Conservation (phyloP, 257 asterid species). For the Ilex asprella region DNA sequence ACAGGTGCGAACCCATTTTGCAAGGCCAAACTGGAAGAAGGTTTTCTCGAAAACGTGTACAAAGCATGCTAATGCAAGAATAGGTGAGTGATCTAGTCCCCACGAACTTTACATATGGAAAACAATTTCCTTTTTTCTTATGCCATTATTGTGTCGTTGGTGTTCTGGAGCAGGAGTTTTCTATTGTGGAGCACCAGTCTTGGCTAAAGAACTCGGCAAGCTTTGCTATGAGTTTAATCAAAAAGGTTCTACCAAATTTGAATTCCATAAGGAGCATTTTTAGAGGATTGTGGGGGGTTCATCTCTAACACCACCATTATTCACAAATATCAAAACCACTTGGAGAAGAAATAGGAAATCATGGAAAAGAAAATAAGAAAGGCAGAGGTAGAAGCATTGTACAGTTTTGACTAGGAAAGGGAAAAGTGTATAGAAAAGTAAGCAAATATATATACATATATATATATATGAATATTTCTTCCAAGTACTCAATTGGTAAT, state of each 20-base stretch:
- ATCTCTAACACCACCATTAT: neutral
- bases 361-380: neutral
- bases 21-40: conserved; percentile 96
- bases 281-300: conserved; percentile 14
- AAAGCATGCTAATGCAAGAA: conserved; percentile 90
- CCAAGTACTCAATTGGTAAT: neutral
- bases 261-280: conserved; percentile 92
- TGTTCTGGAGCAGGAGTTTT: conserved; percentile 62
- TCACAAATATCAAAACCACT: neutral
- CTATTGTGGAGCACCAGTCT: conserved; percentile 81
- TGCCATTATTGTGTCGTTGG: neutral
- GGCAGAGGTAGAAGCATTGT: conserved; percentile 4
- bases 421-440: conserved; percentile 6
- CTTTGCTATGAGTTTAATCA: conserved; percentile 82
- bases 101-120: neutral
- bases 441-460: conserved; percentile 9
- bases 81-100: conserved; percentile 36
- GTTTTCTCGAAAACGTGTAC: conserved; percentile 71
- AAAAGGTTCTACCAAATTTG: conserved; percentile 85
- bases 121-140: neutral
- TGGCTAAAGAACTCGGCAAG: conserved; percentile 81
- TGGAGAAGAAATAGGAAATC: neutral
- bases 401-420: conserved; percentile 3
- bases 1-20: conserved; percentile 93
- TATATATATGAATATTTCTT: neutral